phyloP scores from a whole-genome alignment of 2,329 filamentous ascomycete species.

The Pseudogymnoascus sp. region DNA sequence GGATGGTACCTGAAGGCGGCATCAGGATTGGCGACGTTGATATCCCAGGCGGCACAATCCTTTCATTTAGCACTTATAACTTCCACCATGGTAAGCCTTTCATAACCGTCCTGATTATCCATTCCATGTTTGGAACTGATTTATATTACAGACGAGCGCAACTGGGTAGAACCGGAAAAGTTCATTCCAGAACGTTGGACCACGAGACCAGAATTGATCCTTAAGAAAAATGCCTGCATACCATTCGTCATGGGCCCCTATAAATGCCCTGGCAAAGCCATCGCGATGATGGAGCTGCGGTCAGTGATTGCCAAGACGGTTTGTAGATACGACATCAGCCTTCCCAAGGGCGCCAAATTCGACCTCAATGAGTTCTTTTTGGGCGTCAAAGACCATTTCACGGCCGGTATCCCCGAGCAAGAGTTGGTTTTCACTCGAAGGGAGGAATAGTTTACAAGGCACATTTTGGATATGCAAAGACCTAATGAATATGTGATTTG shows the following conservation, averaged over 20 bases:
- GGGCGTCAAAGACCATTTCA: constrained; percentile 14
- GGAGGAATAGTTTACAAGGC: background rate
- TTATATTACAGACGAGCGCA: constrained; percentile 10
- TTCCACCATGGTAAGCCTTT: constrained; percentile 14
- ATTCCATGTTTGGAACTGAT: background rate
- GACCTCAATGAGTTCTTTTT: constrained; percentile 11
- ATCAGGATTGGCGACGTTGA: constrained; percentile 11
- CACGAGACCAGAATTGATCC: constrained; percentile 15
- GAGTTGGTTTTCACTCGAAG: constrained; percentile 10
- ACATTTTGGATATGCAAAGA: background rate
- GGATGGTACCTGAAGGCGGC: constrained; percentile 31
- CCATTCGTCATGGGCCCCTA: constrained; percentile 22
- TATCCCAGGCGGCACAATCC: constrained; percentile 13
- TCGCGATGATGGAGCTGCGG: constrained; percentile 28
- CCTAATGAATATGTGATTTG: background rate
- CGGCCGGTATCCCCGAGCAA: constrained; percentile 6
- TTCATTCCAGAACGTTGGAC: constrained; percentile 29
- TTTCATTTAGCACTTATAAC: constrained; percentile 12
- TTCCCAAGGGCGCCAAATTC: constrained; percentile 15
- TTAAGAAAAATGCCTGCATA: constrained; percentile 22
- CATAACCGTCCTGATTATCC: background rate
- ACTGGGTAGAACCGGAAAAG: constrained; percentile 14
- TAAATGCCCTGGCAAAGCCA: constrained; percentile 25
- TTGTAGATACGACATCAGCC: constrained; percentile 17
- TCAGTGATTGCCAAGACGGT: constrained; percentile 19